phyloP scores from a whole-genome alignment of 768 basidiomycete species.

The Plicaturopsis crispa region DNA sequence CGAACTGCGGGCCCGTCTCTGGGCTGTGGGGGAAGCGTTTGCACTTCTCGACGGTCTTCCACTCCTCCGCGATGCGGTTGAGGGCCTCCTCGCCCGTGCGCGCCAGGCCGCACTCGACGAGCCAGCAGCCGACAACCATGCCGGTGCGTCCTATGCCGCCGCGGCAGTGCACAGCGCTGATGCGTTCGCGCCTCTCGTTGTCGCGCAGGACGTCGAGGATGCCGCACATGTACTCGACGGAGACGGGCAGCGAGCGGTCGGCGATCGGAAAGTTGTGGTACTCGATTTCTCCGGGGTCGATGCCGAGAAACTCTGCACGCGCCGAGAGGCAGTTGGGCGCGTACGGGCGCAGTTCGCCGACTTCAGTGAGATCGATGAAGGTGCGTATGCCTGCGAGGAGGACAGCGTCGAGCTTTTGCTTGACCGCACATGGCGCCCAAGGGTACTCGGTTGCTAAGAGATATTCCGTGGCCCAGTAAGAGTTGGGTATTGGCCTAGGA shows the following conservation, averaged over 20 bases:
- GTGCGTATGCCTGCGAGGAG: constrained; percentile 68
- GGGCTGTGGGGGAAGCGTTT: constrained; percentile 69
- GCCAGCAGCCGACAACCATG: constrained; percentile 66
- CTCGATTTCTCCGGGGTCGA: constrained; percentile 48
- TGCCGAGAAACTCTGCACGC: constrained; percentile 47
- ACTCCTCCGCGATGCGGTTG: constrained; percentile 55
- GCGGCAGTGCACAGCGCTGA: constrained; percentile 71
- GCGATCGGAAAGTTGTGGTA: constrained; percentile 78
- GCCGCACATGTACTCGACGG: constrained; percentile 46
- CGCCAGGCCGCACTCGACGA: constrained; percentile 59
- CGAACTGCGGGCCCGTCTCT: constrained; percentile 73
- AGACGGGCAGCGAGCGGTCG: constrained; percentile 61
- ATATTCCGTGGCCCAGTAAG: constrained; percentile 71
- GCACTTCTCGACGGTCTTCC: constrained; percentile 75
- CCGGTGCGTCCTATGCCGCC: constrained; percentile 70
- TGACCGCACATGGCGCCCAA: constrained; percentile 51
- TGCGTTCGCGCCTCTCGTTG: constrained; percentile 49
- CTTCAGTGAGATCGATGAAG: constrained; percentile 81
- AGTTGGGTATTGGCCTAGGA: constrained; percentile 69
- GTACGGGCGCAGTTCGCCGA: constrained; percentile 69
- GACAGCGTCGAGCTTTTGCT: constrained; percentile 68
- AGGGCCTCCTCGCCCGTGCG: constrained; percentile 60
- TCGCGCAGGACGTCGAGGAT: constrained; percentile 55
- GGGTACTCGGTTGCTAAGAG: constrained; percentile 81
- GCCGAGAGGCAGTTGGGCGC: constrained; percentile 41